Percentiles rank a stretch among this genome's conserved stretches.
These are phyloP conservation scores for Eutypella sp. DNA, from an alignment of 2,329 filamentous ascomycete genomes.

Conservation along the genomic window DNA sequence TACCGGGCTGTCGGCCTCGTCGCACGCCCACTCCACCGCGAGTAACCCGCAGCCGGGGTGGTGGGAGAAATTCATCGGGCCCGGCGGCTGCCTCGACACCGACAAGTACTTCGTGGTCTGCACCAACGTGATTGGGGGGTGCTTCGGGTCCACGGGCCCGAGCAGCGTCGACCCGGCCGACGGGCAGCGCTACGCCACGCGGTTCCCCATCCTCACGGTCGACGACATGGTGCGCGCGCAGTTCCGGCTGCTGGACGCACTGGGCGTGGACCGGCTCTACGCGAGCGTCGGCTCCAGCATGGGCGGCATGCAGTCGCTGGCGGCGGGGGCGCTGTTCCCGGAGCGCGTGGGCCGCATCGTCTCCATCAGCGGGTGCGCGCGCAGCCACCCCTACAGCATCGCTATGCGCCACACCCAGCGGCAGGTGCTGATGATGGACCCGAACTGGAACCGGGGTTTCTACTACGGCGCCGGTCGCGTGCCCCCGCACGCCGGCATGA, in stretches of 20 bases:
- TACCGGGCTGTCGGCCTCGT: conserved; percentile 93
- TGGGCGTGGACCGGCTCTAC: conserved; percentile 75
- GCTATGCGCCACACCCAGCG: conserved; percentile 97
- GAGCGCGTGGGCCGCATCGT: conserved; percentile 76
- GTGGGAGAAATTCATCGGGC: conserved; percentile 99
- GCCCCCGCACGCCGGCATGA: conserved; percentile 95
- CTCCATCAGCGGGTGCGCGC: conserved; percentile 87
- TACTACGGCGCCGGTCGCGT: conserved; percentile 78
- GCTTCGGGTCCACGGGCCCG: conserved; percentile 92
- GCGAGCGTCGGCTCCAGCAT: conserved; percentile 95
- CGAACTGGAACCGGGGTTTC: conserved; percentile 91
- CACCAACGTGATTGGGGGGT: conserved; percentile 93
- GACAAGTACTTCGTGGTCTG: conserved; percentile 90
- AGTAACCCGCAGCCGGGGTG: conserved; percentile 84
- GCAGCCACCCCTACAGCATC: conserved; percentile 95
- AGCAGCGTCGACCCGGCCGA: conserved; percentile 83
- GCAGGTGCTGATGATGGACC: conserved; percentile 98
- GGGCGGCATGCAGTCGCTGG: conserved; percentile 97
- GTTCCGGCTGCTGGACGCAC: conserved; percentile 76
- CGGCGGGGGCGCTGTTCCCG: conserved; percentile 78
- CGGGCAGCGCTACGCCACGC: conserved; percentile 82
- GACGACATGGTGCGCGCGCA: conserved; percentile 97
- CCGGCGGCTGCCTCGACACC: conserved; percentile 79
- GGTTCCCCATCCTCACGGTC: conserved; percentile 92
- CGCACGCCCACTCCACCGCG: conserved; percentile 89